Percentiles rank a stretch among this genome's conserved stretches.
Conservation (phyloP, 208 protist species). For the Trypanosoma conorhini region DNA sequence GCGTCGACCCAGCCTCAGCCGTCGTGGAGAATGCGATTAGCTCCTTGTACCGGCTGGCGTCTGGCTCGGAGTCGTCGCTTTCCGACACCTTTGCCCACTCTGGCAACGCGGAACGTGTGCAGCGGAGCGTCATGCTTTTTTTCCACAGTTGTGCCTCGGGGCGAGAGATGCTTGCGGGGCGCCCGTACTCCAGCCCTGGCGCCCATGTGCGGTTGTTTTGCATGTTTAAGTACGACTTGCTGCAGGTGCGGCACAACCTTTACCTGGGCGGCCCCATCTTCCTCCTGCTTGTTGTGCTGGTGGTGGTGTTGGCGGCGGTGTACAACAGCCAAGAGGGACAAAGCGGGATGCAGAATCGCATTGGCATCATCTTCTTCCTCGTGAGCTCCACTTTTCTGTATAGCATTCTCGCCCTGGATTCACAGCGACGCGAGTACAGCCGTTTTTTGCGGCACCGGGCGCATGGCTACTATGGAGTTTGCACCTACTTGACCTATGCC, state of each 20-base stretch:
- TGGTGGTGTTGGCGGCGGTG: constrained; percentile 42
- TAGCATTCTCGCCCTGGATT: constrained; percentile 41
- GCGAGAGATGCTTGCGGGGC: constrained; percentile 28
- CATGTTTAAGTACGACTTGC: constrained; percentile 49
- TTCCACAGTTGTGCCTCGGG: constrained; percentile 54
- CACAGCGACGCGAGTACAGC: constrained; percentile 47
- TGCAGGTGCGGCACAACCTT: constrained; percentile 49
- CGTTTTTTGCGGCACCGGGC: constrained; percentile 50
- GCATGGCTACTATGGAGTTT: constrained; percentile 56
- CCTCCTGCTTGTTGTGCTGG: constrained; percentile 27
- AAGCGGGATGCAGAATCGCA: constrained; percentile 65
- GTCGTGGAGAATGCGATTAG: constrained; percentile 15
- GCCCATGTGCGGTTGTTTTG: constrained; percentile 41
- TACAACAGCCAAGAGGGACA: constrained; percentile 55
- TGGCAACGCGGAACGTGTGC: constrained; percentile 27
- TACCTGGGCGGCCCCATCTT: constrained; percentile 22
- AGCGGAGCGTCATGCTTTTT: constrained; percentile 32
- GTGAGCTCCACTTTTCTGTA: constrained; percentile 63
- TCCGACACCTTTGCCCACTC: constrained; percentile 9
- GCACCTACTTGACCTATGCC: constrained; percentile 43
- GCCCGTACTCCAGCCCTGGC: constrained; percentile 29
- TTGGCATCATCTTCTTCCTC: constrained; percentile 71
- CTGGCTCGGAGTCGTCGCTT: constrained; percentile 9
- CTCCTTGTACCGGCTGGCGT: constrained; percentile 20
- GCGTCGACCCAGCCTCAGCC: constrained; percentile 18